Evolutionary conservation across 169 alveolate species (phyloP).

Genomic region (Haemoproteus tartakovskyi): DNA sequence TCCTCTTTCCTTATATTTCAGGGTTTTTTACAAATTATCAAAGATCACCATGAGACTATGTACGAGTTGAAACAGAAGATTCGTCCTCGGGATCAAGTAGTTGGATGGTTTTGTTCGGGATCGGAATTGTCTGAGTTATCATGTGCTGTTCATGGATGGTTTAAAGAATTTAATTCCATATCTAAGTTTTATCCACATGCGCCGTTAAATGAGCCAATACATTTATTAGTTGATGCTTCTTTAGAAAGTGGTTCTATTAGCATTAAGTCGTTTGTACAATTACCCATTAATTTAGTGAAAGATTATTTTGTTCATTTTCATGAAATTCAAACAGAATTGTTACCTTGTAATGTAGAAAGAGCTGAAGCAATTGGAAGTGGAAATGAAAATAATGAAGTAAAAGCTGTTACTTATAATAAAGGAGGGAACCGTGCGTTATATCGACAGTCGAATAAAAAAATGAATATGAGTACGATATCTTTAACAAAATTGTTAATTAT

Average conservation of each 20-base stretch:
- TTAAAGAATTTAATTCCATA: slow-evolving; percentile 82
- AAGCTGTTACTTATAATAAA: slow-evolving; percentile 3
- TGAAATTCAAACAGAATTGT: slow-evolving; percentile 82
- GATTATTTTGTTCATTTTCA: slow-evolving; percentile 86
- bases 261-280: slow-evolving; percentile 84
- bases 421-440: too few species aligned
- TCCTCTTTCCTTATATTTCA: background rate
- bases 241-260: slow-evolving; percentile 84
- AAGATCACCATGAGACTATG: slow-evolving; percentile 90
- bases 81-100: slow-evolving; percentile 86
- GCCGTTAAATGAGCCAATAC: slow-evolving; percentile 87
- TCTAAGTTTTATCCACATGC: slow-evolving; percentile 88
- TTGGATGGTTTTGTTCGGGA: slow-evolving; percentile 91
- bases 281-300: slow-evolving; percentile 79
- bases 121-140: slow-evolving; percentile 87
- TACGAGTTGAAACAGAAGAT: slow-evolving; percentile 86
- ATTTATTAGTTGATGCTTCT: slow-evolving; percentile 87
- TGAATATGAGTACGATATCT: slow-evolving; percentile 53
- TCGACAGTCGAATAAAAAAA: too few species aligned
- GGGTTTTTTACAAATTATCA: slow-evolving; percentile 89
- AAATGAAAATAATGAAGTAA: slow-evolving; percentile 12
- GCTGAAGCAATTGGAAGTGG: slow-evolving; percentile 23
- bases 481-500: slow-evolving; percentile 56
- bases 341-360: slow-evolving; percentile 66
- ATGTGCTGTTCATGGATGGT: slow-evolving; percentile 93